Evolutionary conservation across 192 early-diverging fungal genomes (phyloP).

Genomic region (Umbelopsis vinacea): DNA sequence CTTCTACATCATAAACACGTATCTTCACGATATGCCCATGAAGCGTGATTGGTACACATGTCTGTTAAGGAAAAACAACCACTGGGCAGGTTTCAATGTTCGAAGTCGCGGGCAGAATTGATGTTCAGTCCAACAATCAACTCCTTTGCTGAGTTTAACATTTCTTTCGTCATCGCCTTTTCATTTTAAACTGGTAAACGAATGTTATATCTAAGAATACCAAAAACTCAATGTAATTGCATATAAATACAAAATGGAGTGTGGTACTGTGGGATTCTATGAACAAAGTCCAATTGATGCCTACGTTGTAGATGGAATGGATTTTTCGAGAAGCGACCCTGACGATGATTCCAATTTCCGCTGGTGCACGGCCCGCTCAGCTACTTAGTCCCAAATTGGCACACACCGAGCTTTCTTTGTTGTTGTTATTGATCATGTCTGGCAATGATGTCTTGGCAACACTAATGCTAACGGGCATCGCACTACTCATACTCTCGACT

Average conservation of each 20-base stretch:
- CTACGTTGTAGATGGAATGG: neutral
- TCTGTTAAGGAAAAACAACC: too few relatives aligned
- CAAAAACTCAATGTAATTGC: too few relatives aligned
- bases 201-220: too few relatives aligned
- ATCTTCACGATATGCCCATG: neutral
- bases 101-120: too few relatives aligned
- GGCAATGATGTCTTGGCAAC: slow-evolving; percentile 2
- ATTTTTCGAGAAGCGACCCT: neutral
- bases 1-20: too few relatives aligned
- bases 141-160: too few relatives aligned
- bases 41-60: neutral
- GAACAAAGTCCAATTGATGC: neutral
- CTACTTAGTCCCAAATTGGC: neutral
- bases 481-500: neutral
- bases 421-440: slow-evolving; percentile 2
- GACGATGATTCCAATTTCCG: neutral
- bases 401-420: neutral
- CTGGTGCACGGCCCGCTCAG: slow-evolving; percentile 7
- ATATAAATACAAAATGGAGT: too few relatives aligned
- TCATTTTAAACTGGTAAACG: too few relatives aligned
- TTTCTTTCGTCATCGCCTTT: too few relatives aligned
- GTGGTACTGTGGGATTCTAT: too few relatives aligned
- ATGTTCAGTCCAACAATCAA: too few relatives aligned
- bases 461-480: neutral
- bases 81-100: too few relatives aligned